Conservation (phyloP, 2,329 filamentous ascomycete genomes). For the Sarocladium brachiariae region DNA sequence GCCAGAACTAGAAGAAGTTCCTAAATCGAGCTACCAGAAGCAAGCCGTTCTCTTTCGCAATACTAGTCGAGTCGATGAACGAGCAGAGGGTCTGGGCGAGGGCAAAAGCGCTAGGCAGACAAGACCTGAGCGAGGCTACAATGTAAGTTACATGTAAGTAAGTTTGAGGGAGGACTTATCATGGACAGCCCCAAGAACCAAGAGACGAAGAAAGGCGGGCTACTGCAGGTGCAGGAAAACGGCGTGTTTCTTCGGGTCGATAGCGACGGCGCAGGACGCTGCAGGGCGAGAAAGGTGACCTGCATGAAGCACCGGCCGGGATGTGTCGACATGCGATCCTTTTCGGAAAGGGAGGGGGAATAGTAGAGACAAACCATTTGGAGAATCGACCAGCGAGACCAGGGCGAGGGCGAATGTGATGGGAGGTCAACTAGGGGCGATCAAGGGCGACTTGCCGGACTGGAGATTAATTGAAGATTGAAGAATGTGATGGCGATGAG, state of each 20-base stretch:
- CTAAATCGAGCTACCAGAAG: neutral
- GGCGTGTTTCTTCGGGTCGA: neutral
- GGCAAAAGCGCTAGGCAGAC: neutral
- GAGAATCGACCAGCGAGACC: neutral
- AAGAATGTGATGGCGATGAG: neutral
- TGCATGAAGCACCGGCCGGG: conserved; percentile 1
- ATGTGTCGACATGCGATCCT: neutral
- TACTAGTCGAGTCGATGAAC: neutral
- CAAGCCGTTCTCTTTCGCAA: conserved; percentile 5
- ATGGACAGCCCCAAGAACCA: neutral
- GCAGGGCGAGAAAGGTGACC: conserved; percentile 7
- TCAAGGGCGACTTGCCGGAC: too few relatives aligned
- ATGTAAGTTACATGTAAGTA: neutral
- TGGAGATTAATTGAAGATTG: neutral
- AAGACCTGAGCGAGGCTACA: neutral
- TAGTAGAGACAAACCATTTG: conserved; percentile 3
- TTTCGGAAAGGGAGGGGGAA: neutral
- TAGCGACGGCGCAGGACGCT: neutral
- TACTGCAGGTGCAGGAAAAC: neutral
- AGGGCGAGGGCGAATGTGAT: neutral
- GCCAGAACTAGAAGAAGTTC: neutral
- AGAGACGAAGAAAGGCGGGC: neutral
- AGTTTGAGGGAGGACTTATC: neutral
- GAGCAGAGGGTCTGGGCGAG: conserved; percentile 1
- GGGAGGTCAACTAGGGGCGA: too few relatives aligned